A percentile compares a stretch with the other conserved stretches of the same genome.
These are phyloP conservation scores for Psilocybe subaeruginosa DNA, from an alignment of 768 basidiomycete genomes.

Conservation along the genomic window DNA sequence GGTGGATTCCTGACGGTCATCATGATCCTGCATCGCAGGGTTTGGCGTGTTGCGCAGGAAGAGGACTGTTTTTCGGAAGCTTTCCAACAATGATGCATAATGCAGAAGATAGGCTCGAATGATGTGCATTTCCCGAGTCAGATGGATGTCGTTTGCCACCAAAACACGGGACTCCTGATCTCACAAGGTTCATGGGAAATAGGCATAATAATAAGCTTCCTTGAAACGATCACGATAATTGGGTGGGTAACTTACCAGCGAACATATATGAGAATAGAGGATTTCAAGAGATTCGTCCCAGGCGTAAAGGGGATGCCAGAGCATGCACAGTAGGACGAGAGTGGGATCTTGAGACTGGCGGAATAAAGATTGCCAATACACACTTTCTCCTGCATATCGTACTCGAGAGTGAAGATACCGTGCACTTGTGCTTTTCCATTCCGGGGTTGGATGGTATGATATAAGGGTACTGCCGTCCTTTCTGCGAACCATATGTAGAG, in stretches of 20 bases:
- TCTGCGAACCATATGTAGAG: slow-evolving; percentile 44
- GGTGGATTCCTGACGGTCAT: slow-evolving; percentile 22
- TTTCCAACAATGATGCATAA: slow-evolving; percentile 52
- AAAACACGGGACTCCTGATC: slow-evolving; percentile 22
- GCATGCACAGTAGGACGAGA: slow-evolving; percentile 49
- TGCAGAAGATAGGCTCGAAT: slow-evolving; percentile 58
- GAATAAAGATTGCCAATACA: slow-evolving; percentile 47
- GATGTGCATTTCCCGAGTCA: slow-evolving; percentile 54
- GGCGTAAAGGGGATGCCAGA: slow-evolving; percentile 62
- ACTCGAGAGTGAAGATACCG: slow-evolving; percentile 42
- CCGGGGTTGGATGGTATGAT: slow-evolving; percentile 42
- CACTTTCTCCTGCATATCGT: slow-evolving; percentile 42
- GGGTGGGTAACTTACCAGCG: slow-evolving; percentile 38
- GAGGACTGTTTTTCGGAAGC: slow-evolving; percentile 49
- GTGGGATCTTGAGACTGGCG: slow-evolving; percentile 51
- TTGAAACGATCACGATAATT: not conserved
- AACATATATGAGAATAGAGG: slow-evolving; percentile 51
- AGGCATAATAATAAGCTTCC: not conserved
- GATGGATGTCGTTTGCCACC: slow-evolving; percentile 28
- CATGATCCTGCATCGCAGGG: slow-evolving; percentile 47
- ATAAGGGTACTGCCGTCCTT: slow-evolving; percentile 45
- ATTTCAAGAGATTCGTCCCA: slow-evolving; percentile 62
- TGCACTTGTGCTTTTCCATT: slow-evolving; percentile 37
- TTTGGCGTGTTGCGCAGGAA: slow-evolving; percentile 50
- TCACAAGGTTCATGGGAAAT: not conserved